Base-by-base conservation (phyloP, 805 yeast genomes). In the Candida ipomoeae region DNA sequence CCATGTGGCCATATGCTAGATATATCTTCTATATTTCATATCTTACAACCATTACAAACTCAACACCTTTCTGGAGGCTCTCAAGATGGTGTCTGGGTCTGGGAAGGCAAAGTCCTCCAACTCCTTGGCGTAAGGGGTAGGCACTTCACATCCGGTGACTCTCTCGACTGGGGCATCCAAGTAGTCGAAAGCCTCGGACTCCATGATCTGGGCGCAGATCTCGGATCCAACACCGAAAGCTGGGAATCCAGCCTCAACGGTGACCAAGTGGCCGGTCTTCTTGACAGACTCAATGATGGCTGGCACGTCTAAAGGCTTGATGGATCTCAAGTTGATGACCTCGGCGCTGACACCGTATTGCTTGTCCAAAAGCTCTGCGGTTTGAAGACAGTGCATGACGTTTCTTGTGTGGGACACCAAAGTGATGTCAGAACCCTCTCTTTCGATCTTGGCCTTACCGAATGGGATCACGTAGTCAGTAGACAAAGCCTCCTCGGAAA, bases 51-150 rank as follows among this genome's bases (percentile, higher is more conserved):
- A 31, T 60, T 82, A 83, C 68, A 85, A 76, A 48, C 89, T 82
- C 71, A 87, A 77, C 43, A 85, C 91, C 72, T 85, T 86, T 75
- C 84, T 88, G 60, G 81, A 80, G 60, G 90, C 97, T 80, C 90
- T 86, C 67, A 87, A 81, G 63, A 94, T 87, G 58, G 90, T 82
- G 66, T 88, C 92, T 50, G 88, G 80, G 70, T 91, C 96, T 73
- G 99, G 99, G 97, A 94, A 94, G 50, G 98, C 97, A 68, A 94
- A 88, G 77, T 87, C 95, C 83, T 94, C 99, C 69, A 94, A 82
- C 76, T 86, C 91, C 73, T 84, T 82, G 62, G 97, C 96, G 69
- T 94, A 94, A 58, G 99, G 99, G 61, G 99, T 94, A 73, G 99
- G 99, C 32, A 91, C 97, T 78, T 94, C 99, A 68, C 98, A 96